Base-by-base conservation (phyloP, 305 asterid genomes). In the Plantago coronopus region DNA sequence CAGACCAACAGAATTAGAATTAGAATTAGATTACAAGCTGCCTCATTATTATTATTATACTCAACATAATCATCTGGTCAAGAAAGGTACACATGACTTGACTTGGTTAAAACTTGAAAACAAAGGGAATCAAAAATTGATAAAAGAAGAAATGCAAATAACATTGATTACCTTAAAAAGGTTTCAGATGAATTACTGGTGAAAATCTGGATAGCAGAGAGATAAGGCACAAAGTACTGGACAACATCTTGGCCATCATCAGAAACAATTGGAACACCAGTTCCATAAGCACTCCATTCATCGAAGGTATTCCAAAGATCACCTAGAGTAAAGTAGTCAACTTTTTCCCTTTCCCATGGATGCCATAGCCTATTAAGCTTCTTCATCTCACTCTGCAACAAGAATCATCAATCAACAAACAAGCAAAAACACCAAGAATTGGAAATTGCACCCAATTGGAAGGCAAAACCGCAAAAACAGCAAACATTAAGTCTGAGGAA, bases 201-300 rank as follows among this genome's bases (percentile, higher is more conserved):
- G 77, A 86, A 93, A 70, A 93, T 89, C 78, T 89, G 98, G 63
- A 93, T 85, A 10, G 98, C 97, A 25, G 98, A 93, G 67, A 93
- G 95, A 66, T 85, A 93, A 57, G 98, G 98, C 12, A 83, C 97
- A 71, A 84, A 89, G 72, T 89, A 93, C 67, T 89, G 97, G 48
- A 89, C 71, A 48, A 87, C 67, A 31, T 82, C 80, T 68, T 85
- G 94, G 68, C 83, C 94, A 63, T 79, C 81, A 48, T 80, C 89
- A 21, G 93, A 79, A 22, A 69, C 38, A 59, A 93, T 79, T 16
- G 98, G 96, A 65, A 89, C 95, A 15, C 98, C 98, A 46, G 87
- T 87, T 4, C 98, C 98, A 77, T 87, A 93, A 5, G 93, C 97
- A 82, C 98, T 93, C 85, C 91, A 86, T 83, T 93, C 97, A 74